Evolutionary conservation across 305 asterid genomes (phyloP), one percentile per base, ranked within the genome.

Genomic region (Fraxinus latifolia): DNA sequence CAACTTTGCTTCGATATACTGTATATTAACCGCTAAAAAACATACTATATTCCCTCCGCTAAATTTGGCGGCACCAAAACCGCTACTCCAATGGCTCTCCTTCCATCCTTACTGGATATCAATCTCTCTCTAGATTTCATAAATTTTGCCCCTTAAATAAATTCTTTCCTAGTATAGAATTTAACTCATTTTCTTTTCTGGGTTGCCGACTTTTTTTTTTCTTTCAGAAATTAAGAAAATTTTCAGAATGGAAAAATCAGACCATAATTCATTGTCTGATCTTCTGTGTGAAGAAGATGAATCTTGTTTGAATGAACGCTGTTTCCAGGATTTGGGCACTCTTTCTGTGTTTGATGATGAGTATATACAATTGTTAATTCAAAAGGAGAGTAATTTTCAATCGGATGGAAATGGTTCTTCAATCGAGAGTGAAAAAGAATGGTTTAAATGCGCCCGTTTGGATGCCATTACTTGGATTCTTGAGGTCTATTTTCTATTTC

Each of bases 31-130:
- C 77, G 81, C 77, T 72, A 77, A 77, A 42, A 42, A 58, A 50
- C 87, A 50, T 70, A 3, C 74, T 67, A 36, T 53, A 77, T 60
- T 76, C 55, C 82, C 53, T 82, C 80, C 87, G 83, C 85, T 27
- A 75, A 78, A 87, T 83, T 88, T 88, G 91, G 93, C 88, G 93
- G 85, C 93, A 90, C 82, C 76, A 83, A 85, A 80, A 76, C 86
- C 88, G 74, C 82, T 55, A 33, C 84, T 77, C 80, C 37, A 67
- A 60, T 68, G 76, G 9, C 21, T 15, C 84, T 80, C 33, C 62
- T 34, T 36, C 80, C 77, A 25, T 34, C 75, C 78, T 44, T 55
- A 79, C 70, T 58, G 74, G 74, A 67, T 77, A 33, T 11, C 31
- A 74, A 32, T 79, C 77, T 67, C 74, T 82, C 81, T 44, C 83